These are phyloP conservation scores for Monosporascus cannonballus DNA, from an alignment of 2,329 filamentous ascomycete genomes.

Conservation along the genomic window DNA sequence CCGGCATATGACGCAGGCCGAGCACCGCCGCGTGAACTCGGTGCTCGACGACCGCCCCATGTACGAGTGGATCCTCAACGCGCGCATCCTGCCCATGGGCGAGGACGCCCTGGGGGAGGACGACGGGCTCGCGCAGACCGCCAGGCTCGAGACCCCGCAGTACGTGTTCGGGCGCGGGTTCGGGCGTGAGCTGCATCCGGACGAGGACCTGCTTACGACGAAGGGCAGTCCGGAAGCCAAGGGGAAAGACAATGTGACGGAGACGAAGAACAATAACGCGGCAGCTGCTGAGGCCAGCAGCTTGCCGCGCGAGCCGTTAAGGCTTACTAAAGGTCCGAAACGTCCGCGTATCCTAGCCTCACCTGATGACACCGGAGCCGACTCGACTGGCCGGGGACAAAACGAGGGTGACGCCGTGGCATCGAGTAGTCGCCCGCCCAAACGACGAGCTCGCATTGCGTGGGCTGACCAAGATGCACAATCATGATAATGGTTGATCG, in stretches of 20 bases:
- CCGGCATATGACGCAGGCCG: constrained; percentile 65
- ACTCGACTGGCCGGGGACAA: neutral
- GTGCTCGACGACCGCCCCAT: constrained; percentile 53
- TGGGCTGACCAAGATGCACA: constrained; percentile 4
- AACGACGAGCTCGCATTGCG: constrained; percentile 8
- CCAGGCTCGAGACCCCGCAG: constrained; percentile 37
- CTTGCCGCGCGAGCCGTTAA: constrained; percentile 3
- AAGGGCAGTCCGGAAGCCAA: neutral
- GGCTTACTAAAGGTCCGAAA: constrained; percentile 8
- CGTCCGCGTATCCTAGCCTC: constrained; percentile 8
- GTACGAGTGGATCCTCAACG: constrained; percentile 54
- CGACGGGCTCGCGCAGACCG: constrained; percentile 42
- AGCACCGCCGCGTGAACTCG: constrained; percentile 49
- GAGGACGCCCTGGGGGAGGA: constrained; percentile 8
- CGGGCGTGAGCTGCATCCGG: constrained; percentile 35
- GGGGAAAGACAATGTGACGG: neutral
- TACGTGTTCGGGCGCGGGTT: constrained; percentile 46
- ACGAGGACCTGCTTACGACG: constrained; percentile 37
- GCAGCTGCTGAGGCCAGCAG: neutral
- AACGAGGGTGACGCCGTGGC: neutral
- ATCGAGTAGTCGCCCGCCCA: neutral
- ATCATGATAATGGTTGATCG: too few species aligned
- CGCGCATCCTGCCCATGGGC: constrained; percentile 34
- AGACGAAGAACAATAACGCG: constrained; percentile 2
- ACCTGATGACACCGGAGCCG: neutral